Evolutionary conservation across 176 grass and related monocot species (phyloP).

Genomic region (Dactylis glomerata): DNA sequence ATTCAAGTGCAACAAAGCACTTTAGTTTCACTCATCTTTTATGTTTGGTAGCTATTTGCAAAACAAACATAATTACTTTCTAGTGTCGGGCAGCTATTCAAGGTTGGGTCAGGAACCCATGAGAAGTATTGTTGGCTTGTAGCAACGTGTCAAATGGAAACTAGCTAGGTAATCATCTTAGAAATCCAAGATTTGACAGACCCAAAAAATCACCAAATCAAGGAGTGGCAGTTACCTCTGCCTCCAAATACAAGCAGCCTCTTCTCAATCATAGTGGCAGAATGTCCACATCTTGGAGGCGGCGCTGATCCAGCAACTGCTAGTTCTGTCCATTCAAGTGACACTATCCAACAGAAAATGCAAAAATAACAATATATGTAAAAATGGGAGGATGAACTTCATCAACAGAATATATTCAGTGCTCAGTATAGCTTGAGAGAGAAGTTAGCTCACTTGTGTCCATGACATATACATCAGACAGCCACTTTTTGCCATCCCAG

Average conservation of each 20-base stretch:
- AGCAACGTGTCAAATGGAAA: neutral
- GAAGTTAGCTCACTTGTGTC: slow-evolving; percentile 69
- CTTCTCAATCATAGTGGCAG: slow-evolving; percentile 98
- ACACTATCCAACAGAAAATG: slow-evolving; percentile 47
- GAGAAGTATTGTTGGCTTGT: neutral
- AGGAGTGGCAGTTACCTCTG: slow-evolving; percentile 57
- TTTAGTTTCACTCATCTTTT: neutral
- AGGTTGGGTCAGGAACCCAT: neutral
- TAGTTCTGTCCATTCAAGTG: slow-evolving; percentile 89
- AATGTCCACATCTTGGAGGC: slow-evolving; percentile 84
- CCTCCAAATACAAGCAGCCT: slow-evolving; percentile 87
- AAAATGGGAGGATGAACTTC: slow-evolving; percentile 9
- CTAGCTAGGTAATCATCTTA: neutral
- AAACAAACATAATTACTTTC: slow-evolving; percentile 5
- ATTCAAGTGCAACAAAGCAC: slow-evolving; percentile 7
- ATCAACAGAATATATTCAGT: slow-evolving; percentile 7
- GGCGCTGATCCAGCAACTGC: slow-evolving; percentile 71
- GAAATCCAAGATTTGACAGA: neutral
- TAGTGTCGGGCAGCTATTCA: neutral
- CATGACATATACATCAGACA: slow-evolving; percentile 94
- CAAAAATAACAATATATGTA: neutral
- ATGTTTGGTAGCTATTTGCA: neutral
- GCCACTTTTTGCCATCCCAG: slow-evolving; percentile 98
- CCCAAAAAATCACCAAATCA: neutral
- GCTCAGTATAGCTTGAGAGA: slow-evolving; percentile 2